Base-by-base conservation (phyloP, 2,329 filamentous ascomycete genomes). In the Elsinoe batatas region DNA sequence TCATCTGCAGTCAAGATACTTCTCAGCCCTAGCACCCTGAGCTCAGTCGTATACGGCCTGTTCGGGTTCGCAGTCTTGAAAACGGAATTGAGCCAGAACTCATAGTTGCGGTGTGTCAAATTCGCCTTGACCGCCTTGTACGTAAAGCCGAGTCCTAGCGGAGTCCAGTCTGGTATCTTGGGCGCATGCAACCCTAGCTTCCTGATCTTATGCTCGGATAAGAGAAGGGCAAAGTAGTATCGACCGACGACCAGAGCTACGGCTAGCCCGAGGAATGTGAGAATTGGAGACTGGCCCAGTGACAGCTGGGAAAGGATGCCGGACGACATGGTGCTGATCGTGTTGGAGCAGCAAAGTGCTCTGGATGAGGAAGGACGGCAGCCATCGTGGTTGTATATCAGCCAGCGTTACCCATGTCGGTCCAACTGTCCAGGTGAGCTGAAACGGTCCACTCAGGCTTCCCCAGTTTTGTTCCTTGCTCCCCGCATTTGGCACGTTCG, bases 1-100 rank as follows among this genome's bases (percentile, higher is more conserved):
- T 87, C 86, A 62, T 95, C 89, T 4, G 80, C 80, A 0, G 91
- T 95, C 64, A 93, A 78, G 58, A 94, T 68, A 18, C 85, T 69
- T n/a, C 87, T 80, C 47, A 72, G 67, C 47, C 78, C 76, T 1
- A 81, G 63, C 5, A 82, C 63, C 1, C 74, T 75, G 10, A 72
- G 68, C 69, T 91, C 87, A 37, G 77, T 71, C 0, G 87, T 91
- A 62, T 76, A 82, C 32, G 70, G 64, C 3, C 68, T 66, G 1
- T 66, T 65, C 43, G 59, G 55, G n/a, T 68, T 66, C 3, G 70
- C 64, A 11, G 65, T 68, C 13, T 69, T 68, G 7, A 90, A 79
- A 54, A 76, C 68, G 1, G 68, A 58, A 6, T 72, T 26, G 18
- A 37, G 61, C 84, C 87, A 94, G 58, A 79, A 73, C 44, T 83